Conservation (phyloP, 202 grass and related monocot species). For the Musa balbisiana region DNA sequence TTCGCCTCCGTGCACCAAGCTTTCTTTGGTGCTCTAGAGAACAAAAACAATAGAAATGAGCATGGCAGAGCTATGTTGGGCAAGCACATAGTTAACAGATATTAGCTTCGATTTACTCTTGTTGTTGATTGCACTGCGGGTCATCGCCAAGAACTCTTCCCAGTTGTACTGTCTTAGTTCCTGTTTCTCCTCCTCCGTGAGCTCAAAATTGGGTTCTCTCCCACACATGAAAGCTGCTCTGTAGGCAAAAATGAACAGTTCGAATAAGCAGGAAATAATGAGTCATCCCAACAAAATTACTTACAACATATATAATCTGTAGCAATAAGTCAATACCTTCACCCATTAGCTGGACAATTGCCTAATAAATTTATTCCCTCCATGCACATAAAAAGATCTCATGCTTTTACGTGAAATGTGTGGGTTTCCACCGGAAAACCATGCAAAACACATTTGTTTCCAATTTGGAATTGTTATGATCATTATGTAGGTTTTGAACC, state of each 20-base stretch:
- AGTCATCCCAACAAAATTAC: background rate
- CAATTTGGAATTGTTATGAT: no score
- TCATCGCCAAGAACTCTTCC: constrained; percentile 70
- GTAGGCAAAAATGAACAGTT: background rate
- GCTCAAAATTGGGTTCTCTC: constrained; percentile 92
- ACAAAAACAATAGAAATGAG: constrained; percentile 11
- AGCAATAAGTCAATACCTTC: no score
- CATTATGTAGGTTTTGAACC: no score
- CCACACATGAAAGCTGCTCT: constrained; percentile 99
- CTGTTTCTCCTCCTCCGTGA: constrained; percentile 70
- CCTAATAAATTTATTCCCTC: no score
- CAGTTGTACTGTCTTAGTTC: constrained; percentile 64
- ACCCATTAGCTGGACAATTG: no score
- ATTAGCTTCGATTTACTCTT: constrained; percentile 49
- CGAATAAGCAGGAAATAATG: background rate
- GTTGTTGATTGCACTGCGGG: constrained; percentile 82
- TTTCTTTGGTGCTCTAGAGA: constrained; percentile 11
- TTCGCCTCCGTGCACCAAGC: constrained; percentile 21
- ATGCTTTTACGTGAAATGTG: no score
- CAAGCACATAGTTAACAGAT: background rate
- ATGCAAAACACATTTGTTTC: no score
- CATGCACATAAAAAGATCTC: no score
- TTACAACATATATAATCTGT: no score
- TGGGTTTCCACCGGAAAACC: no score
- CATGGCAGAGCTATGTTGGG: background rate